These are phyloP conservation scores for Phialocephala sp. DNA, from an alignment of 2,329 filamentous ascomycete genomes.

Conservation along the genomic window DNA sequence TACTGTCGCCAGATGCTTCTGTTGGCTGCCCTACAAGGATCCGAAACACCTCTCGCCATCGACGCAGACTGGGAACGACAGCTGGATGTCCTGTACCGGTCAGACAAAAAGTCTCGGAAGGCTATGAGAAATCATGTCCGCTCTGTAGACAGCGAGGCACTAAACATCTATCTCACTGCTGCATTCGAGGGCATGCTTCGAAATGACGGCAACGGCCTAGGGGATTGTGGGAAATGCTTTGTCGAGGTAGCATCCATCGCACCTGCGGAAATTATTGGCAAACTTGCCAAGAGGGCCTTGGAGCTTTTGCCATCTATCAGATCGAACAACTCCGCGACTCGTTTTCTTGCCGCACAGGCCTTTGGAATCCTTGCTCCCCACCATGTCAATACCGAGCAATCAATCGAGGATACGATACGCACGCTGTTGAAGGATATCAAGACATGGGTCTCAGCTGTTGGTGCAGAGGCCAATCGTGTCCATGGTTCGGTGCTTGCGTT, in stretches of 20 bases:
- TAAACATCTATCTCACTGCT: slow-evolving; percentile 56
- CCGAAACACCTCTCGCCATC: slow-evolving; percentile 48
- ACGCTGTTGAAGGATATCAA: slow-evolving; percentile 53
- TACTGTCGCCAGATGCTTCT: slow-evolving; percentile 70
- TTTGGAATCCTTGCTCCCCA: slow-evolving; percentile 81
- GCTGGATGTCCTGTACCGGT: slow-evolving; percentile 73
- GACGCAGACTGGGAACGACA: slow-evolving; percentile 86
- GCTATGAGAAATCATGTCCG: slow-evolving; percentile 62
- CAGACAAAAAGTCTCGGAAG: slow-evolving; percentile 68
- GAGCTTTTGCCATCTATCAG: slow-evolving; percentile 65
- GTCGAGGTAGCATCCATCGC: slow-evolving; percentile 58
- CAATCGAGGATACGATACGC: slow-evolving; percentile 50
- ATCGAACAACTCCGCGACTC: slow-evolving; percentile 74
- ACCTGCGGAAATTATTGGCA: slow-evolving; percentile 56
- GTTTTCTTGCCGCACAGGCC: slow-evolving; percentile 69
- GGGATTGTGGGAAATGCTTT: slow-evolving; percentile 58
- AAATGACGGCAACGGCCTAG: slow-evolving; percentile 46
- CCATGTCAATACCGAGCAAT: slow-evolving; percentile 49
- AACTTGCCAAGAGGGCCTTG: slow-evolving; percentile 54
- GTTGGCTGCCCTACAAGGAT: slow-evolving; percentile 53
- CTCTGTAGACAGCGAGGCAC: slow-evolving; percentile 45
- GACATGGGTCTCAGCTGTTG: slow-evolving; percentile 60
- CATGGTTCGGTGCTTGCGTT: slow-evolving; percentile 66
- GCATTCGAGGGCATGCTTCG: slow-evolving; percentile 62
- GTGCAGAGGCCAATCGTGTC: slow-evolving; percentile 61